Conservation (phyloP, 495 filamentous ascomycete genomes). For the Viridothelium virens region DNA sequence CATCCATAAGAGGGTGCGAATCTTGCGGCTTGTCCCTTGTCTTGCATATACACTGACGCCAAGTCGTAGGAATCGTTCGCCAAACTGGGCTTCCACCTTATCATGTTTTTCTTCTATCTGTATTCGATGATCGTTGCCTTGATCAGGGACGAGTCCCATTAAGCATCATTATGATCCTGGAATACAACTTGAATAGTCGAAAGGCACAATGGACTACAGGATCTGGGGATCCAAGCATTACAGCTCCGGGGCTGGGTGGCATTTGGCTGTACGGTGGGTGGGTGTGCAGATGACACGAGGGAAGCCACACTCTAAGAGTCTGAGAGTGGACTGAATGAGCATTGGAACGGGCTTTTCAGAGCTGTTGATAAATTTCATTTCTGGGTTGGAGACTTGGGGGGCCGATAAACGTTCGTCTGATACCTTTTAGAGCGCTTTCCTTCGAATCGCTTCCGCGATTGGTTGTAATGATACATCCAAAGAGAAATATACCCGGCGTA, state of each 20-base stretch:
- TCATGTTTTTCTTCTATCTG: slow-evolving; percentile 99
- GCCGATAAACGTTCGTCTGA: not conserved
- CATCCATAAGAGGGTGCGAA: slow-evolving; percentile 92
- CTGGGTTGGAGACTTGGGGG: not conserved
- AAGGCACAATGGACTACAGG: not conserved
- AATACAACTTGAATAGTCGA: too few relatives aligned
- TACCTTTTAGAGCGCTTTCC: slow-evolving; percentile 3
- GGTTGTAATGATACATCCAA: slow-evolving; percentile 1
- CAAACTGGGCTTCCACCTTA: slow-evolving; percentile 96
- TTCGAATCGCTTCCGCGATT: not conserved
- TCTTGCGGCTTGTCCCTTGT: not conserved
- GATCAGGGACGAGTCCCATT: slow-evolving; percentile 90
- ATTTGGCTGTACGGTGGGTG: not conserved
- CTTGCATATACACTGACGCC: not conserved
- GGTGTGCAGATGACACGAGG: not conserved
- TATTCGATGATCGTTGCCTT: slow-evolving; percentile 99
- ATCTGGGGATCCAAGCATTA: not conserved
- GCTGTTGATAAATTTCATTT: not conserved
- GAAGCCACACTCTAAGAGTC: not conserved
- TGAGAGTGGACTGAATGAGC: not conserved
- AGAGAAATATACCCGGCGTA: not conserved
- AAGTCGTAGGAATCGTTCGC: slow-evolving; percentile 82
- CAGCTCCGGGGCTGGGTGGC: not conserved
- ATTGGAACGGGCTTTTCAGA: not conserved
- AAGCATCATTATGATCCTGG: not conserved